Base-by-base conservation (phyloP, 768 basidiomycete genomes). In the Austroboletus festivus region DNA sequence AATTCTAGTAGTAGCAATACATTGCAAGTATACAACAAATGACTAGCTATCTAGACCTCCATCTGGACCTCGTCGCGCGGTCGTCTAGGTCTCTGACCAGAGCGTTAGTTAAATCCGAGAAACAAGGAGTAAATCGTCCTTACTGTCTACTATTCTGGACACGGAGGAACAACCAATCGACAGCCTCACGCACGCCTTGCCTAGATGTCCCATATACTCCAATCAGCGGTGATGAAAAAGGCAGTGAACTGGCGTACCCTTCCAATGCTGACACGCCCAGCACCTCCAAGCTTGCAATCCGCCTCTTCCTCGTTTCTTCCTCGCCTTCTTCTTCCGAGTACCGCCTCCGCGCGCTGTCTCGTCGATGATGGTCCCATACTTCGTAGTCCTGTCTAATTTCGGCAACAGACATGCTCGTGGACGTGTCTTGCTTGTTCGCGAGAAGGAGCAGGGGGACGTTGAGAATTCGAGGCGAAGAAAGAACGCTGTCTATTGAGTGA, bases 361-460 rank as follows among this genome's bases (percentile, higher is more conserved):
- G 71, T 62, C 85, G 83, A 41, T 81, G 75, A 59, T 88, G 84
- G 61, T 89, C 80, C 89, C 91, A 93, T 40, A 84, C 84, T 64
- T 92, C 88, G 51, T 91, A 92, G 64, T 88, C 83, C 51, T 93
- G 86, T 19, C 93, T 73, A 41, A 99, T 93, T 53, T 97, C 92
- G 43, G 92, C 85, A 0, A 93, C 89, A 0, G 90, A 87, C 26
- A 97, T 74, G 55, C 86, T 86, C 16, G 74, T 68, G 0, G 86
- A 84, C 3, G 78, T 81, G 57, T 98, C 96, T 66, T 97, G 95
- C 65, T 99, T 98, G 72, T 98, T 98, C 22, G 94, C 96, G 16
- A 97, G 78, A 10, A 99, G 81, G 6, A 99, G 75, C 2, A 96
- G 77, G 0, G 95, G 96, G 1, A 97, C 80, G 43, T 86, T 86